Percentiles rank a stretch among this genome's conserved stretches.
Evolutionary conservation across 371 early-diverging fungal genomes (phyloP).

Genomic region (Mortierella sp.): DNA sequence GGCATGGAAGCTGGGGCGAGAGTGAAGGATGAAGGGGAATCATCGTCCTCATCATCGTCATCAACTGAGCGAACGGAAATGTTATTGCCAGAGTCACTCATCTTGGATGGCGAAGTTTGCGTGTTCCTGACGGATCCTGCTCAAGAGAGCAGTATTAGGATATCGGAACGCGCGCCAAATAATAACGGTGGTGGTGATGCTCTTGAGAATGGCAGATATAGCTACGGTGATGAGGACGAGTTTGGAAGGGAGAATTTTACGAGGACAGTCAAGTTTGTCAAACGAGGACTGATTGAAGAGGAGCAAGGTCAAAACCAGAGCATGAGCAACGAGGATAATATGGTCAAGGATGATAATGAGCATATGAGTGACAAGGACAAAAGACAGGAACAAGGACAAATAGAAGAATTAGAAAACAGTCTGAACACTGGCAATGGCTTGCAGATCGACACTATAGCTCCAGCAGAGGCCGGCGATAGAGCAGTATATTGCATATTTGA

Average conservation of each 20-base stretch:
- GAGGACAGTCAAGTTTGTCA: slow-evolving; percentile 30
- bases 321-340: no score
- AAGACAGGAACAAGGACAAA: neutral
- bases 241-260: slow-evolving; percentile 37
- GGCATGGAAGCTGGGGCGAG: neutral
- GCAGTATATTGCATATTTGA: slow-evolving; percentile 70
- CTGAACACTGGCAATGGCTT: no score
- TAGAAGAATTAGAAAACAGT: slow-evolving; percentile 4
- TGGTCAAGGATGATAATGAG: no score
- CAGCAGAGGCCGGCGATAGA: slow-evolving; percentile 9
- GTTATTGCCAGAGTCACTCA: slow-evolving; percentile 43
- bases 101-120: slow-evolving; percentile 72
- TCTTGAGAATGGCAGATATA: no score
- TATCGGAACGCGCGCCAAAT: no score
- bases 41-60: no score
- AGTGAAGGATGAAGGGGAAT: no score
- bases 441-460: neutral
- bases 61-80: no score
- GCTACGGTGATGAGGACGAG: no score
- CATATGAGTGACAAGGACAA: slow-evolving; percentile 6
- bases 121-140: slow-evolving; percentile 42
- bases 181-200: no score
- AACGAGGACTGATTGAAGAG: slow-evolving; percentile 4
- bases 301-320: neutral
- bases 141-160: no score